Evolutionary conservation across 148 eudicot genomes (phyloP).

Genomic region (Vaccinium macrocarpon): DNA sequence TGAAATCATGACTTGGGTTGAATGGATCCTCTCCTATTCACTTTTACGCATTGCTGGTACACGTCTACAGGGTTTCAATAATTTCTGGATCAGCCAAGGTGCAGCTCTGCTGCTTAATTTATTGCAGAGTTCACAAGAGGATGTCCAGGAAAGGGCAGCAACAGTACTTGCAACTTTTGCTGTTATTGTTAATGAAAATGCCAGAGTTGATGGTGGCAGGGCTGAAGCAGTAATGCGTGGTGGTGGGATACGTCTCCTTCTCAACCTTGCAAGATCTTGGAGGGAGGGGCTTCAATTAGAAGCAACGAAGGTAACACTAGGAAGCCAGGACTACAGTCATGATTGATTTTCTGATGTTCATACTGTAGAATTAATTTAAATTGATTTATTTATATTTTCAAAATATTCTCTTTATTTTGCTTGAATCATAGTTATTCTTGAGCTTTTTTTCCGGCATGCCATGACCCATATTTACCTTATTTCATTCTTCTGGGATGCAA

Average conservation of each 20-base stretch:
- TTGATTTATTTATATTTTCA: not conserved
- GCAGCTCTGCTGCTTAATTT: constrained; percentile 64
- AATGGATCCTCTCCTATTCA: constrained; percentile 80
- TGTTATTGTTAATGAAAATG: constrained; percentile 83
- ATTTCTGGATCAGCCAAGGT: constrained; percentile 88
- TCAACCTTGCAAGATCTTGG: constrained; percentile 78
- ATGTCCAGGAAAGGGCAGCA: constrained; percentile 94
- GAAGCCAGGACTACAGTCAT: not conserved
- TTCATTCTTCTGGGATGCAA: not conserved
- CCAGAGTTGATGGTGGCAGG: constrained; percentile 69
- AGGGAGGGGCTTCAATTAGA: constrained; percentile 89
- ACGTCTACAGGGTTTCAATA: constrained; percentile 66
- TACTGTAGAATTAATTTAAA: not conserved
- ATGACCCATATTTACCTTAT: not conserved
- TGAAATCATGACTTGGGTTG: constrained; percentile 79
- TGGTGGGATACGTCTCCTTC: constrained; percentile 81
- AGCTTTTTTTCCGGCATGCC: not conserved
- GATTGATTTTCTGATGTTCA: not conserved
- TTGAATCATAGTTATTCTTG: not conserved
- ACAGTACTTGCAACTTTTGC: constrained; percentile 85
- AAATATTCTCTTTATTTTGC: not conserved
- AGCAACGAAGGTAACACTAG: constrained; percentile 63
- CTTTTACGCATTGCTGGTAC: constrained; percentile 76
- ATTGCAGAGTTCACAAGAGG: constrained; percentile 84
- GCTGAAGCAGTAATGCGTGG: constrained; percentile 83